Base-by-base conservation (phyloP, 1,284 basidiomycete genomes). In the Cutaneotrichosporon sp. region DNA sequence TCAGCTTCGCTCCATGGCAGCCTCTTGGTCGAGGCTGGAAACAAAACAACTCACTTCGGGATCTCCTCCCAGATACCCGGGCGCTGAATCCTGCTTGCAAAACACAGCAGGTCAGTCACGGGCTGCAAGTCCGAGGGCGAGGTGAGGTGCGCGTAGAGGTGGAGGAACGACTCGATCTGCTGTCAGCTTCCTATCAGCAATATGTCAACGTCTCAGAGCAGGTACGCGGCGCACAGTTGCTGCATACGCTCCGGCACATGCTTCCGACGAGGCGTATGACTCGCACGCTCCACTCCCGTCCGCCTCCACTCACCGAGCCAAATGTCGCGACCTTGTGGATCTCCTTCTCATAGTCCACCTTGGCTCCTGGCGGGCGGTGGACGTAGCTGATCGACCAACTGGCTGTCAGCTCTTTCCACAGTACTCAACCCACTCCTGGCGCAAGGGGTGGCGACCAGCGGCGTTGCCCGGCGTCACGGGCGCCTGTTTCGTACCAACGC, bases 1-100 rank as follows among this genome's bases (percentile, higher is more conserved):
- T 63, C 30, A 65, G 65, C 21, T 18, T 46, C 1, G 42, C 18
- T 46, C 9, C 42, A 46, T 18, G 18, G 18, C 4, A 18, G 16
- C 18, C 16, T n/a, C 0, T 18, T 18, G 1, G 18, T 18, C 5
- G 18, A n/a, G 5, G 42, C 42, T 46, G 42, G 1, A 5, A 14
- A 46, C 18, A 46, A 18, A 5, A 18, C 18, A 13, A 72, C 78
- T 66, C 67, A 79, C 75, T 77, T 77, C 66, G 75, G 71, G 71
- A 81, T 77, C 69, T 80, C 79, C 69, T 81, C 81, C 81, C 81
- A 81, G 42, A 80, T 74, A 34, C 77, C 77, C 2, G 81, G 81
- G 56, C 78, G 70, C 34, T 74, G 71, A 58, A 81, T 79, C 9
- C 74, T 72, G 55, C 72, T 73, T n/a, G 76, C 72, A 61, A 80